Evolutionary conservation across 2,329 filamentous ascomycete genomes (phyloP).

Genomic region (Colletotrichum filicis): DNA sequence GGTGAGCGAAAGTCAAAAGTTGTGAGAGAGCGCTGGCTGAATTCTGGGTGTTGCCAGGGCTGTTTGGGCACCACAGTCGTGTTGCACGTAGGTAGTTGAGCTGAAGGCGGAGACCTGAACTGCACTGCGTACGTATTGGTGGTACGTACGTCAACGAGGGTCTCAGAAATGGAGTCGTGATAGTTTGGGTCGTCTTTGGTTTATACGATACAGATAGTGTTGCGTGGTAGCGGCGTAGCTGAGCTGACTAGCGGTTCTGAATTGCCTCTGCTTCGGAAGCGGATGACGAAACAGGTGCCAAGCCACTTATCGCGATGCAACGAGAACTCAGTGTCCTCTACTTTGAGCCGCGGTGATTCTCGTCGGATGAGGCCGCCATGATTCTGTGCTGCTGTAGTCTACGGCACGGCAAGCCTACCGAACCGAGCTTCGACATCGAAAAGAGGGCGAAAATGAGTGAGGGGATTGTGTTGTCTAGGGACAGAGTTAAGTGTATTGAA

Average conservation of each 20-base stretch:
- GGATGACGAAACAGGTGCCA: conserved; percentile 8
- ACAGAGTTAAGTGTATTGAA: background rate
- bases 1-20: background rate
- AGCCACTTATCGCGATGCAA: conserved; percentile 3
- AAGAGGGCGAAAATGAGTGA: background rate
- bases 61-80: background rate
- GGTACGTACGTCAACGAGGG: conserved; percentile 8
- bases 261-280: background rate
- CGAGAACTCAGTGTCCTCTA: background rate
- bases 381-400: background rate
- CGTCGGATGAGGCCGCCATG: background rate
- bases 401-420: background rate
- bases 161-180: background rate
- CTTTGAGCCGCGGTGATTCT: background rate
- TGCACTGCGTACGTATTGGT: background rate
- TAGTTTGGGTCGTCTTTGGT: background rate
- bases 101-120: background rate
- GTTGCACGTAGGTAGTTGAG: background rate
- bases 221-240: background rate
- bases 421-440: background rate
- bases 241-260: background rate
- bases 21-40: background rate
- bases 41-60: background rate
- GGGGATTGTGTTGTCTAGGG: conserved; percentile 6
- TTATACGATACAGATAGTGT: background rate